These are phyloP conservation scores for Isochrysis galbana DNA, from an alignment of 78 protist species.

Conservation along the genomic window DNA sequence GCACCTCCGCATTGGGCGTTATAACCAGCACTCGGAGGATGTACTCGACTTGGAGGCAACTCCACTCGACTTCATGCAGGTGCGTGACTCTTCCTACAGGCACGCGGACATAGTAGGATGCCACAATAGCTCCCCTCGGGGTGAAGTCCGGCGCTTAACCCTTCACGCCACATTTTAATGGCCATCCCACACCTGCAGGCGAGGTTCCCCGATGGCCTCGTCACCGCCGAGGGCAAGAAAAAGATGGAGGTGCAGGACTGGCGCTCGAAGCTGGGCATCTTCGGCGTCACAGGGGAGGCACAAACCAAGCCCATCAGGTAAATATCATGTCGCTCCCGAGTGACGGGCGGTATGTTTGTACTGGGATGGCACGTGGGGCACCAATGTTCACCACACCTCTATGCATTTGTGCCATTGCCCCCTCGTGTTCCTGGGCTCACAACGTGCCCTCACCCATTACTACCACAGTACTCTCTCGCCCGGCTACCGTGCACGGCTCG, in stretches of 20 bases:
- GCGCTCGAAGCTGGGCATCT: conserved; percentile 70
- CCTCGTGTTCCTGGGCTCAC: too few species aligned
- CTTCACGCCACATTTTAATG: too few species aligned
- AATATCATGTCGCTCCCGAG: too few species aligned
- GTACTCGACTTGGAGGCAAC: conserved; percentile 43
- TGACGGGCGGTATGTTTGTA: too few species aligned
- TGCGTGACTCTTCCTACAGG: too few species aligned
- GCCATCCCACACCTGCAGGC: too few species aligned
- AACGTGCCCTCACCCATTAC: too few species aligned
- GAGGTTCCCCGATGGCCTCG: neutral
- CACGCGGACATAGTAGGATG: too few species aligned
- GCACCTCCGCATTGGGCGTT: conserved; percentile 73
- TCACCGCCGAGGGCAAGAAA: neutral
- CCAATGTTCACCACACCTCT: neutral
- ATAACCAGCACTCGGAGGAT: conserved; percentile 56
- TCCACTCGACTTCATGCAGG: conserved; percentile 68
- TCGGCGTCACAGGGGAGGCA: conserved; percentile 77
- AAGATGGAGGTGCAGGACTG: conserved; percentile 58
- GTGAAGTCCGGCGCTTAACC: too few species aligned
- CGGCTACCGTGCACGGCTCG: conserved; percentile 80
- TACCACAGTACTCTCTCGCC: conserved; percentile 43
- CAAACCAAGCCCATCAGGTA: conserved; percentile 33
- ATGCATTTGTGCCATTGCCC: neutral
- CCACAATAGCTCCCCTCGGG: too few species aligned
- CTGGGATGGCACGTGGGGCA: too few species aligned